Base-by-base conservation (phyloP, 176 grass and related monocot species). In the Eremochloa ophiuroides region DNA sequence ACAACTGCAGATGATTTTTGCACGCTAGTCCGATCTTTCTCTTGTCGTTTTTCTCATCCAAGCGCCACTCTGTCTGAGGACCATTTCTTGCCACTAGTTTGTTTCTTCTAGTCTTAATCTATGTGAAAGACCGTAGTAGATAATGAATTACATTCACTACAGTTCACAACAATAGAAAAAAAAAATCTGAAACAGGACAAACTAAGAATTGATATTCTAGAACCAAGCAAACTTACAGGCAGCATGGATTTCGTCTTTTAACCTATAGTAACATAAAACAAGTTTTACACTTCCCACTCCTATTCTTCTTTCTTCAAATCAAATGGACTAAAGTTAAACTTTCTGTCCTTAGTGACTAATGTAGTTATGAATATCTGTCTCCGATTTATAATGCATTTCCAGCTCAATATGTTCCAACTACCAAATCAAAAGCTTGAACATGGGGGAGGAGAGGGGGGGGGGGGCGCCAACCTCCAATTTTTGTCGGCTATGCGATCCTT, bases 381-480 rank as follows among this genome's bases (percentile, higher is more conserved):
- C 39, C 39, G 40, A 69, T 28, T 55, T n/a, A n/a, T n/a, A 53
- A 53, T 25, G 34, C 53, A 62, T 69, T 69, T 85, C 70, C 20
- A 51, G 70, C 40, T 80, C 71, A 46, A 55, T 20, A 66, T 42
- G 70, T 27, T 81, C 76, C 62, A 80, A 42, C 63, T 75, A 47
- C 33, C 27, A 64, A 89, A 81, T 80, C 31, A 69, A 70, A 69
- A 70, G 76, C 53, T 58, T 85, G 27, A 89, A 70, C 64, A 38
- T 89, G 67, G 73, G 62, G 51, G 41, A n/a, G n/a, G n/a, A n/a
- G n/a, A n/a, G n/a, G n/a, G n/a, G n/a, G n/a, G n/a, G n/a, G n/a
- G n/a, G n/a, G n/a, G n/a, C n/a, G 82, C 85, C 87, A 89, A 85
- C 82, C 66, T 85, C 82, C 82, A 64, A 89, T 56, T 65, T 85